phyloP scores from a whole-genome alignment of 2,329 filamentous ascomycete genomes.

The Endoconidiophora polonica region DNA sequence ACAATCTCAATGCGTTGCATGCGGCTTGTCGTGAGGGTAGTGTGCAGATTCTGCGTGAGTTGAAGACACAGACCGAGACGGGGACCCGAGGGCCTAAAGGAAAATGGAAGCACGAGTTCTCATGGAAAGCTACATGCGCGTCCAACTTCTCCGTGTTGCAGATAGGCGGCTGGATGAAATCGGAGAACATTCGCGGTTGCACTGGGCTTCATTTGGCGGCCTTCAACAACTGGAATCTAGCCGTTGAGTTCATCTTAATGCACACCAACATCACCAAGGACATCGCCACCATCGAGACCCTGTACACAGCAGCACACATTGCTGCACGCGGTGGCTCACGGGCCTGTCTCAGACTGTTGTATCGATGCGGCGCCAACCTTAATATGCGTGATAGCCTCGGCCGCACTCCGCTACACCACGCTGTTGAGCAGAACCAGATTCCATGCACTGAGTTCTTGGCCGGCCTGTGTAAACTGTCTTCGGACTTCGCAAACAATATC shows the following conservation, averaged over 20 bases:
- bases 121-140: constrained; percentile 10
- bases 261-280: constrained; percentile 8
- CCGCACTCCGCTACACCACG: constrained; percentile 20
- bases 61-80: constrained; percentile 1
- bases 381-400: constrained; percentile 17
- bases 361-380: constrained; percentile 18
- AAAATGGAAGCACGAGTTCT: constrained; percentile 4
- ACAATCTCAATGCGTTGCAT: constrained; percentile 9
- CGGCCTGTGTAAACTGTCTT: too few relatives aligned
- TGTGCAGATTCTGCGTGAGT: background rate
- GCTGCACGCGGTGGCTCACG: constrained; percentile 11
- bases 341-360: constrained; percentile 17
- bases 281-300: background rate
- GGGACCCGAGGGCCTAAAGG: background rate
- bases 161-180: background rate
- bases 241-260: constrained; percentile 10
- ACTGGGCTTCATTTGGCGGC: constrained; percentile 12
- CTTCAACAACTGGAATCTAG: constrained; percentile 12
- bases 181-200: constrained; percentile 2
- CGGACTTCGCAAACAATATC: too few relatives aligned
- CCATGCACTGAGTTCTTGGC: background rate
- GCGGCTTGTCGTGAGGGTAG: constrained; percentile 2
- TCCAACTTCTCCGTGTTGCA: constrained; percentile 12
- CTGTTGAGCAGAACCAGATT: background rate
- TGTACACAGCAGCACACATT: constrained; percentile 9